Base-by-base conservation (phyloP, 768 basidiomycete species). In the Pleurotus eryngii region DNA sequence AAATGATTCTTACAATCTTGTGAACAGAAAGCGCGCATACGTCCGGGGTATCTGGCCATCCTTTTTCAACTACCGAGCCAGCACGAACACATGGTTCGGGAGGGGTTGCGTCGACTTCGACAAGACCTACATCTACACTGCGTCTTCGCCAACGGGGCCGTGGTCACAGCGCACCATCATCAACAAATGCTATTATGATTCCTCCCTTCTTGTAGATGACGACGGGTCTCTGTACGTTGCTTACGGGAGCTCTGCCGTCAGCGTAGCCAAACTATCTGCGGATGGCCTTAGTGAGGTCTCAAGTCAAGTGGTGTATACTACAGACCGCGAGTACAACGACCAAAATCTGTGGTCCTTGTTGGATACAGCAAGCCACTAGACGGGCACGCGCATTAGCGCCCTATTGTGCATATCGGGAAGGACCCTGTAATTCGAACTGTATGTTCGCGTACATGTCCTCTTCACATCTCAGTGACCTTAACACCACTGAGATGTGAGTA, bases 41-140 rank as follows among this genome's bases (percentile, higher is more conserved):
- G 59, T 61, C 22, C 38, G 55, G 27, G 62, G 62, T 35, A 61
- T 63, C 43, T 61, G 62, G 62, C 60, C 62, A 15, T 61, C 60
- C 14, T 63, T 58, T 35, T 61, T 63, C 50, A 58, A 61, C 42
- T 59, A 57, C 46, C 47, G 56, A 14, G 48, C 61, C 49, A 45
- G 53, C 50, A 57, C 57, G 18, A 53, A 57, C 37, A 57, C 55
- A 26, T 63, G 59, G 57, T 63, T 60, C 30, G 61, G 62, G 62
- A 60, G 62, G 40, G 62, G 60, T 2, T 63, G 62, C 20, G 59
- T 61, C 37, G 58, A 61, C 49, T 63, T 63, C 42, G 55, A 46
- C 46, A 56, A 54, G 40, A 60, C 62, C 11, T 61, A 61, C 55
- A 59, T 63, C 49, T 63, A 58, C 37, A 46, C 62, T 26, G 57